Evolutionary conservation across 1,284 basidiomycete genomes (phyloP).

Genomic region (Leccinum variabile): DNA sequence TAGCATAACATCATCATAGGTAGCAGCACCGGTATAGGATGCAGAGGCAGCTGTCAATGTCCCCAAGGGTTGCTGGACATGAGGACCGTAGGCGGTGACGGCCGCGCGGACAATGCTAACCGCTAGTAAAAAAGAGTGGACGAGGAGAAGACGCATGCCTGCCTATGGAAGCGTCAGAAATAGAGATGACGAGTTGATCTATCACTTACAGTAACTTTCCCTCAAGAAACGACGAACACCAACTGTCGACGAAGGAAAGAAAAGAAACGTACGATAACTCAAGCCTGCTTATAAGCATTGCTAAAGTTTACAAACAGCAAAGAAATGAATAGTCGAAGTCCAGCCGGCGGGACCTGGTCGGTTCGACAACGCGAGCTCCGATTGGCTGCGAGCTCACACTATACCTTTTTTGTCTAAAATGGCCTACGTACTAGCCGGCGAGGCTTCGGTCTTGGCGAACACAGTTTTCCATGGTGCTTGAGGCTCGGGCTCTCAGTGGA

Average conservation of each 20-base stretch:
- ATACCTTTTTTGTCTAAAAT: neutral
- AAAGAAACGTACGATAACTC: neutral
- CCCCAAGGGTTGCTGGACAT: slow-evolving; percentile 32
- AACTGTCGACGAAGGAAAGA: neutral
- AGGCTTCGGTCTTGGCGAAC: neutral
- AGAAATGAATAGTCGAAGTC: neutral
- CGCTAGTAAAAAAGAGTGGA: slow-evolving; percentile 28
- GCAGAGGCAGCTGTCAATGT: slow-evolving; percentile 34
- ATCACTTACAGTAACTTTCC: slow-evolving; percentile 14
- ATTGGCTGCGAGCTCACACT: neutral
- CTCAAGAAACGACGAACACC: slow-evolving; percentile 10
- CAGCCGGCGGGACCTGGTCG: neutral
- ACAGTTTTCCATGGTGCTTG: neutral
- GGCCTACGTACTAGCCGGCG: neutral
- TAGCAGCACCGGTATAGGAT: slow-evolving; percentile 42
- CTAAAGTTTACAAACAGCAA: neutral
- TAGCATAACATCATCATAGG: slow-evolving; percentile 46
- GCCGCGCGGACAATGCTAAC: slow-evolving; percentile 14
- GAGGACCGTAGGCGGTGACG: slow-evolving; percentile 35
- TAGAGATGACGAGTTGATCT: neutral
- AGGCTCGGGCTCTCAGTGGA: neutral
- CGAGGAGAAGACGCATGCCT: slow-evolving; percentile 25
- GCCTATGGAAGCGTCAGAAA: neutral
- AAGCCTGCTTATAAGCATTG: neutral
- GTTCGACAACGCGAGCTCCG: neutral